These are phyloP conservation scores for Naganishia albida DNA, from an alignment of 1,284 basidiomycete genomes.

Conservation along the genomic window DNA sequence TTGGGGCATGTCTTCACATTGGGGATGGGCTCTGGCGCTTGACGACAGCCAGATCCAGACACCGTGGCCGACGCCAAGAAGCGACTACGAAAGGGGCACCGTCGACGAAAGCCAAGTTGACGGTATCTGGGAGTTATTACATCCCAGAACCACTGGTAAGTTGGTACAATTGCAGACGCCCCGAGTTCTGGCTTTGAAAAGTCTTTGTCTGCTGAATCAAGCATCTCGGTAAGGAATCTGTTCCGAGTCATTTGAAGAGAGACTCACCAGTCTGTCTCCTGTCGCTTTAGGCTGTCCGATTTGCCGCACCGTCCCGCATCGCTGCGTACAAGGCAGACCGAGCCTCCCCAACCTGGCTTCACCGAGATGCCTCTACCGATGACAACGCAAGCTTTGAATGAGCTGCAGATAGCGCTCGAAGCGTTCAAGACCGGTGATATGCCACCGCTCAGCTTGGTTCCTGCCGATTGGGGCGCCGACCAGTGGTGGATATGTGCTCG, in stretches of 20 bases:
- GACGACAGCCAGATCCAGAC: constrained; percentile 44
- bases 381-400: constrained; percentile 32
- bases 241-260: too few species aligned
- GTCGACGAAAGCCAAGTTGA: not conserved
- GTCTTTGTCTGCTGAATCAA: constrained; percentile 38
- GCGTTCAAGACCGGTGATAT: constrained; percentile 14
- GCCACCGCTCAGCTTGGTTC: constrained; percentile 6
- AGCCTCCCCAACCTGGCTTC: constrained; percentile 26
- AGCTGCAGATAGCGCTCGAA: constrained; percentile 35
- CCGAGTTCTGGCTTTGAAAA: constrained; percentile 41
- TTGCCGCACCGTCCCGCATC: constrained; percentile 36
- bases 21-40: constrained; percentile 43
- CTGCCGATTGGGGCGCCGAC: constrained; percentile 38
- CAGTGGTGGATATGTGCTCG: constrained; percentile 47
- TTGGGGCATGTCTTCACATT: constrained; percentile 41
- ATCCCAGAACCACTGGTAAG: not conserved
- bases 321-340: not conserved
- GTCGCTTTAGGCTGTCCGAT: constrained; percentile 39
- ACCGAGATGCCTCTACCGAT: constrained; percentile 36
- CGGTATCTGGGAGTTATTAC: constrained; percentile 18
- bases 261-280: not conserved
- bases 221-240: constrained; percentile 38
- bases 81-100: constrained; percentile 25
- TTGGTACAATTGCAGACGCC: constrained; percentile 37
- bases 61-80: constrained; percentile 40